Percentiles rank a stretch among this genome's conserved stretches.
Evolutionary conservation across 345 rosid genomes (phyloP).

Genomic region (Lenwebbia sp.): DNA sequence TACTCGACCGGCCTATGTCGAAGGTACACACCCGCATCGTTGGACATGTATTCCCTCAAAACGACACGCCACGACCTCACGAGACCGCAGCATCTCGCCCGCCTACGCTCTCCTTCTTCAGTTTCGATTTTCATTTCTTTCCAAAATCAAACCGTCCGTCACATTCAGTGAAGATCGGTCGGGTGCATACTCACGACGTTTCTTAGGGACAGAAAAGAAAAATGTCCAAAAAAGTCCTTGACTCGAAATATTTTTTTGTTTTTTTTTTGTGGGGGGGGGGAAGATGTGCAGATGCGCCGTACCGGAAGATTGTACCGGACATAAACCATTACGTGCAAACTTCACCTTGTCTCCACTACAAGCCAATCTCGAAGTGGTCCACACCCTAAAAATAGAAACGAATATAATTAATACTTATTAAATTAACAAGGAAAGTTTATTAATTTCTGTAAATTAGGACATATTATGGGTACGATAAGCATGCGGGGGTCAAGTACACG

Average conservation of each 20-base stretch:
- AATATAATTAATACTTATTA: neutral
- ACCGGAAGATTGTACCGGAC: neutral
- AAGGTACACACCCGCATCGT: too few relatives aligned
- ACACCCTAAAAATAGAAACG: neutral
- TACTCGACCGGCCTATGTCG: neutral
- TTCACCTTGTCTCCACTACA: neutral
- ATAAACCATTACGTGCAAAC: neutral
- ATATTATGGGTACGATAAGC: neutral
- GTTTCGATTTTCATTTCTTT: neutral
- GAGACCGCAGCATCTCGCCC: neutral
- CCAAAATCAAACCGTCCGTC: neutral
- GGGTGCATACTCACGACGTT: neutral
- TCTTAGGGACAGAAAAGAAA: neutral
- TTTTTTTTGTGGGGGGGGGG: neutral
- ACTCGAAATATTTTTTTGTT: neutral
- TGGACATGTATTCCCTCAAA: rapidly evolving
- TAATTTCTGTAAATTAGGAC: neutral
- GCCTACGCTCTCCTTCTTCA: neutral
- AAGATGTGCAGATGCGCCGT: neutral
- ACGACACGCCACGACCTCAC: neutral
- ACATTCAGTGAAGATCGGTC: neutral
- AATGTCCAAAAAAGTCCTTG: neutral
- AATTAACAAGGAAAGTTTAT: neutral
- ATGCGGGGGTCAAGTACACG: neutral
- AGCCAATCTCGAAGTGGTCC: neutral